Evolutionary conservation across 495 filamentous ascomycete genomes (phyloP).

Genomic region (Xylaria intraflava): DNA sequence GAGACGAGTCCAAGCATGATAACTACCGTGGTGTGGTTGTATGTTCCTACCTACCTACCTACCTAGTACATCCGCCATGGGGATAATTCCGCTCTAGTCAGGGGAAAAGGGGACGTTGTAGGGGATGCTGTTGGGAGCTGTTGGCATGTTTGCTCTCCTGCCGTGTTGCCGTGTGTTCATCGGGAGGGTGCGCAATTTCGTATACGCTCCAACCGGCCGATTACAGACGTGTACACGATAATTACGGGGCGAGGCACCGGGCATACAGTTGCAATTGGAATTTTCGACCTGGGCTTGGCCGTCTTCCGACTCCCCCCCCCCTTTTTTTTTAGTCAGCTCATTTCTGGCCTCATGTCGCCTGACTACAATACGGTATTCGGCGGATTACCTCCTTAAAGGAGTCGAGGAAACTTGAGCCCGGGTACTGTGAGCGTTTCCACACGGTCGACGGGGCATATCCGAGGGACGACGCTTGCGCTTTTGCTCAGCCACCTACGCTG

Average conservation of each 20-base stretch:
- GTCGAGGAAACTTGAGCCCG: not conserved
- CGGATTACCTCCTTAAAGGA: not conserved
- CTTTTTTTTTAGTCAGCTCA: slow-evolving; percentile 8
- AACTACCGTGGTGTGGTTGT: no score
- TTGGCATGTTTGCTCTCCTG: not conserved
- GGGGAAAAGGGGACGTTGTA: not conserved
- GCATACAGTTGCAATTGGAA: slow-evolving; percentile 1
- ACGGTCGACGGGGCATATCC: slow-evolving; percentile 6
- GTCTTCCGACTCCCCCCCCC: not conserved
- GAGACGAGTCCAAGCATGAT: not conserved
- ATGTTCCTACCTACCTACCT: no score
- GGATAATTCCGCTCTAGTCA: not conserved
- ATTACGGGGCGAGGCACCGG: slow-evolving; percentile 1
- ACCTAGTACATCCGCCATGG: not conserved
- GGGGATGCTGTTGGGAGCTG: not conserved
- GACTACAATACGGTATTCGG: not conserved
- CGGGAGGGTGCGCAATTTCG: not conserved
- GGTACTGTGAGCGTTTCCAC: not conserved
- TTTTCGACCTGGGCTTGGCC: not conserved
- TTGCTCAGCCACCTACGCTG: slow-evolving; percentile 3
- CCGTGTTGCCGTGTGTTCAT: not conserved
- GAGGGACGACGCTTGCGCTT: not conserved
- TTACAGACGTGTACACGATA: slow-evolving; percentile 6
- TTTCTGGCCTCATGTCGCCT: slow-evolving; percentile 10
- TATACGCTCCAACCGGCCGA: slow-evolving; percentile 3